These are phyloP conservation scores for Kokia cookei DNA, from an alignment of 441 rosid species.

Conservation along the genomic window DNA sequence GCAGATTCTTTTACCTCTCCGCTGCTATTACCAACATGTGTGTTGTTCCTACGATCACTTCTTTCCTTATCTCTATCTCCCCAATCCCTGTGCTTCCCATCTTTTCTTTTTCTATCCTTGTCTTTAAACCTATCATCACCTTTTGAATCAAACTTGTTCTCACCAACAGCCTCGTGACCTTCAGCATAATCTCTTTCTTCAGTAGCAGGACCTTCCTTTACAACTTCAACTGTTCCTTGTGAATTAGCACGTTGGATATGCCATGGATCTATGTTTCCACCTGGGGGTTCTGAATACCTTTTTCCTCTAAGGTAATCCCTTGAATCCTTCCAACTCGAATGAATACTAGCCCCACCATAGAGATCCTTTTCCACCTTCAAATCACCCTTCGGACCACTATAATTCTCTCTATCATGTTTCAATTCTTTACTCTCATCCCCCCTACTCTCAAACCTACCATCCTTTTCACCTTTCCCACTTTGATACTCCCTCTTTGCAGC, in stretches of 20 bases:
- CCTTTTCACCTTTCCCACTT: conserved; percentile 60
- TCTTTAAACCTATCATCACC: conserved; percentile 84
- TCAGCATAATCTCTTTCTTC: conserved; percentile 64
- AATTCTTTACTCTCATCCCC: conserved; percentile 59
- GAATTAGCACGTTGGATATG: conserved; percentile 43
- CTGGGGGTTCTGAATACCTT: conserved; percentile 58
- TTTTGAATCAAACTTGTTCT: conserved; percentile 75
- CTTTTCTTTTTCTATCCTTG: conserved; percentile 89
- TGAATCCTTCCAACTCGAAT: conserved; percentile 77
- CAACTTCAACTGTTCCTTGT: conserved; percentile 51
- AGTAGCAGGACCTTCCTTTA: conserved; percentile 51
- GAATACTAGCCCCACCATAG: conserved; percentile 39
- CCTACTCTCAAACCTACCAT: conserved; percentile 54
- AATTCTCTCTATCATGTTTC: conserved; percentile 47
- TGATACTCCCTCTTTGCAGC: conserved; percentile 63
- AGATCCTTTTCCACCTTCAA: conserved; percentile 65
- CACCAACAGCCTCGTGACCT: conserved; percentile 74
- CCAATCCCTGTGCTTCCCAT: conserved; percentile 78
- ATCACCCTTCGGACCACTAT: conserved; percentile 55
- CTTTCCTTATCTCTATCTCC: conserved; percentile 92
- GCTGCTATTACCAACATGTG: conserved; percentile 47
- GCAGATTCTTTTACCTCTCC: conserved; percentile 60
- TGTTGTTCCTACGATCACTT: conserved; percentile 60
- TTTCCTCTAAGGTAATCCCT: conserved; percentile 84
- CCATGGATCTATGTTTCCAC: conserved; percentile 64